Percentiles rank a stretch among this genome's conserved stretches.
phyloP scores from a whole-genome alignment of 2,329 filamentous ascomycete species.

The Calonectria crousiana region DNA sequence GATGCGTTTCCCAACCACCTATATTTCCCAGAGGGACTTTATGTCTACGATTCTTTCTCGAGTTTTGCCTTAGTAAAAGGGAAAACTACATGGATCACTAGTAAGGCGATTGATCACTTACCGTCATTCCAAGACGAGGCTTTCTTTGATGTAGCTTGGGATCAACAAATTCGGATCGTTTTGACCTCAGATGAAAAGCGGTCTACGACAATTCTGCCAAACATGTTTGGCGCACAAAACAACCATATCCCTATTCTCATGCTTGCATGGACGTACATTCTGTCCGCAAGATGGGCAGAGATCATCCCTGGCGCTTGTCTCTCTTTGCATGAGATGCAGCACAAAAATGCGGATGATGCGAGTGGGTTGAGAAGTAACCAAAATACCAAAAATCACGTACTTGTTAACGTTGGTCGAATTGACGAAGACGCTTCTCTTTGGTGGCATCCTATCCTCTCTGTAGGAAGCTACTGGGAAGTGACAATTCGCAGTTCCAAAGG shows the following conservation, averaged over 20 bases:
- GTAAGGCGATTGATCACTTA: background rate
- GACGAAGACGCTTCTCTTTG: conserved; percentile 43
- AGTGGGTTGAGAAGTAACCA: background rate
- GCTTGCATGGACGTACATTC: conserved; percentile 44
- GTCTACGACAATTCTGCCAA: background rate
- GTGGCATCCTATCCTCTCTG: conserved; percentile 45
- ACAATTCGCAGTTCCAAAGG: conserved; percentile 31
- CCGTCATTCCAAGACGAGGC: conserved; percentile 22
- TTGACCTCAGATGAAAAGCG: conserved; percentile 10
- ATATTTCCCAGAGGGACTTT: conserved; percentile 12
- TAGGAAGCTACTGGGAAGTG: conserved; percentile 41
- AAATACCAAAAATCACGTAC: background rate
- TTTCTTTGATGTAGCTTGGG: conserved; percentile 12
- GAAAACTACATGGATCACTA: conserved; percentile 18
- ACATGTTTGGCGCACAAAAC: conserved; percentile 8
- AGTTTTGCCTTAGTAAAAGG: conserved; percentile 16
- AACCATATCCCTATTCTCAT: conserved; percentile 25
- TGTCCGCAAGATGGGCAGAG: conserved; percentile 48
- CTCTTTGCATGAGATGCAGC: background rate
- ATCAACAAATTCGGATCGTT: conserved; percentile 6
- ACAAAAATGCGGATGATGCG: background rate
- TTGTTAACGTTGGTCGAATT: conserved; percentile 41
- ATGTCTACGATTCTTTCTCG: background rate
- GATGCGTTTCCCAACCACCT: conserved; percentile 19
- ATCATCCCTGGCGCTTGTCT: conserved; percentile 41